Base-by-base conservation (phyloP, 495 filamentous ascomycete genomes). In the Delitschia confertaspora region DNA sequence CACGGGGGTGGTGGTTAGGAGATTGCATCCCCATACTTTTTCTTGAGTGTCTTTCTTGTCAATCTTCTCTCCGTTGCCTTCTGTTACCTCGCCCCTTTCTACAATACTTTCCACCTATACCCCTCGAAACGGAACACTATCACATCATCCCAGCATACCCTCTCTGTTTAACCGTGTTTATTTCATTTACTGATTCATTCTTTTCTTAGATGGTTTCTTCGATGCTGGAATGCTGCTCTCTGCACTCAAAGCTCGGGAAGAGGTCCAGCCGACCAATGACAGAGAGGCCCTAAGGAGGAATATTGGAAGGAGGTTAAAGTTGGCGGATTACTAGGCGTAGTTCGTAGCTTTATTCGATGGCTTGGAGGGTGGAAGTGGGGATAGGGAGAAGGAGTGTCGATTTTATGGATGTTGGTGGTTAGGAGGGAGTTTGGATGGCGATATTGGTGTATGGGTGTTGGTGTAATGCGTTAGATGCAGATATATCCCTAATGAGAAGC, bases 161-260 rank as follows among this genome's bases (percentile, higher is more conserved):
- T 33, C 11, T 38, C 24, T 10, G n/a, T 20, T 19, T 39, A 8
- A 33, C 11, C 11, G 9, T 21, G 23, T 14, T 46, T 14, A 42
- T 50, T 51, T 46, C 45, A 51, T 51, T 45, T 41, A 37, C 59
- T 59, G 45, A 57, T 55, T 54, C 42, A 31, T 14, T 44, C 34
- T 39, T 51, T 38, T 27, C 43, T 24, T 50, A 95, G 88, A 95
- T 70, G 88, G 88, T 26, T 94, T 95, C 71, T 95, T 95, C 65
- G 88, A 95, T 65, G 85, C 88, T 2, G 88, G 88, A 23, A 89
- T 93, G 85, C 73, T 95, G 5, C 71, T 89, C 6, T 83, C 89
- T 61, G 88, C 86, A 7, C 74, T 94, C 20, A 88, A 88, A 60
- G 80, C 52, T 54, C 64, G 57, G 32, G 56, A 58, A 17, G 57